phyloP scores from a whole-genome alignment of 805 yeast species.

The Yamadazyma scolyti region DNA sequence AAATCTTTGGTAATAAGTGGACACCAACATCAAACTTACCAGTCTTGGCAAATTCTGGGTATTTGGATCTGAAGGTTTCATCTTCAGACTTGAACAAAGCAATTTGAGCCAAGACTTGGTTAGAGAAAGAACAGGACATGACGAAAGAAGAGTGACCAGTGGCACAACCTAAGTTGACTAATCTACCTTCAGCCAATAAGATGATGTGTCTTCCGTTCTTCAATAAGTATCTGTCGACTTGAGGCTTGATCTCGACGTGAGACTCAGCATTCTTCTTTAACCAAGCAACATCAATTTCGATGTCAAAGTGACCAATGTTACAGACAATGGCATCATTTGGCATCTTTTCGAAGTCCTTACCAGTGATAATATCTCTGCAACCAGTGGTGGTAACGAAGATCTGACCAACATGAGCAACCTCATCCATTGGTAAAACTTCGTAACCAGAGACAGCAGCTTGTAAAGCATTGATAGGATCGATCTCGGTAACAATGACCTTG shows the following conservation, averaged over 20 bases:
- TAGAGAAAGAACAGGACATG: constrained; percentile 99
- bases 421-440: constrained; percentile 94
- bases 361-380: constrained; percentile 95
- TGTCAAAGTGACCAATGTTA: constrained; percentile 99
- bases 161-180: constrained; percentile 99
- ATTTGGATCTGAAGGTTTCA: constrained; percentile 70
- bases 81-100: constrained; percentile 91
- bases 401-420: constrained; percentile 90
- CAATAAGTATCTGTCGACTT: constrained; percentile 95
- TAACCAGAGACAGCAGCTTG: constrained; percentile 99
- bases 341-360: constrained; percentile 83
- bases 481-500: constrained; percentile 93
- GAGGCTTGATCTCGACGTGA: constrained; percentile 97
- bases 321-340: constrained; percentile 99
- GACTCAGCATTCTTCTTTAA: constrained; percentile 90
- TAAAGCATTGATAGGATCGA: constrained; percentile 97
- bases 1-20: constrained; percentile 93
- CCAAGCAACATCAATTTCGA: constrained; percentile 99
- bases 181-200: constrained; percentile 98
- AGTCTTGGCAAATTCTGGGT: constrained; percentile 87
- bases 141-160: constrained; percentile 99
- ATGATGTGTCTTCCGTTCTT: constrained; percentile 88
- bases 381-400: constrained; percentile 99
- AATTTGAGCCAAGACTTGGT: constrained; percentile 98
- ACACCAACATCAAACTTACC: constrained; percentile 91